Conservation (phyloP, 2,329 filamentous ascomycete species). For the Rachicladosporium sp. region DNA sequence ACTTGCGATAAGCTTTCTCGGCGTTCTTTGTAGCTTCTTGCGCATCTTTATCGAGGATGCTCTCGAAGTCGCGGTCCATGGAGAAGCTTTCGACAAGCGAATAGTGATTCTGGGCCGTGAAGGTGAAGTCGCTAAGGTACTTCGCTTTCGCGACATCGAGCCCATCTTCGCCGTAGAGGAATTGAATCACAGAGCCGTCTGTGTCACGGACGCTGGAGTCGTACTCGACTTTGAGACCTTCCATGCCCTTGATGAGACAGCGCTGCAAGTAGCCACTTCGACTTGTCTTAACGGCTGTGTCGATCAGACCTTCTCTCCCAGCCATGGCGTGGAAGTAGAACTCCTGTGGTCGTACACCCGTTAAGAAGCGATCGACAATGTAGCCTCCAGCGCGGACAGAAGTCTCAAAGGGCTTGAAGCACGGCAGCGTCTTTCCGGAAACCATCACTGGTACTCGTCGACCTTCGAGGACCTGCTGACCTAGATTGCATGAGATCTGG, state of each 20-base stretch:
- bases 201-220: constrained; percentile 89
- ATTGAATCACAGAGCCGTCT: constrained; percentile 86
- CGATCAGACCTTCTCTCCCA: constrained; percentile 92
- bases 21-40: constrained; percentile 48
- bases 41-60: constrained; percentile 56
- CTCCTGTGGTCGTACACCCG: constrained; percentile 90
- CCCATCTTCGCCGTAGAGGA: constrained; percentile 92
- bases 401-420: constrained; percentile 85
- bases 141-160: constrained; percentile 90
- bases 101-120: constrained; percentile 72
- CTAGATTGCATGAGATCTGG: constrained; percentile 92
- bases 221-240: constrained; percentile 82
- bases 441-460: constrained; percentile 94
- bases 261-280: constrained; percentile 92
- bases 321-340: constrained; percentile 99
- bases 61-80: constrained; percentile 40
- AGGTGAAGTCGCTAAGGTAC: constrained; percentile 80
- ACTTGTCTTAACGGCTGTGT: constrained; percentile 97
- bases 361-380: constrained; percentile 92
- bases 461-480: constrained; percentile 92
- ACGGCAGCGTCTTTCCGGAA: constrained; percentile 89
- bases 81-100: constrained; percentile 69
- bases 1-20: constrained; percentile 71
- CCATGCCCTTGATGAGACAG: constrained; percentile 97
- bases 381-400: constrained; percentile 83